A percentile compares a stretch with the other conserved stretches of the same genome.
Evolutionary conservation across 2,329 filamentous ascomycete genomes (phyloP).

Genomic region (Aspergillus flavus): DNA sequence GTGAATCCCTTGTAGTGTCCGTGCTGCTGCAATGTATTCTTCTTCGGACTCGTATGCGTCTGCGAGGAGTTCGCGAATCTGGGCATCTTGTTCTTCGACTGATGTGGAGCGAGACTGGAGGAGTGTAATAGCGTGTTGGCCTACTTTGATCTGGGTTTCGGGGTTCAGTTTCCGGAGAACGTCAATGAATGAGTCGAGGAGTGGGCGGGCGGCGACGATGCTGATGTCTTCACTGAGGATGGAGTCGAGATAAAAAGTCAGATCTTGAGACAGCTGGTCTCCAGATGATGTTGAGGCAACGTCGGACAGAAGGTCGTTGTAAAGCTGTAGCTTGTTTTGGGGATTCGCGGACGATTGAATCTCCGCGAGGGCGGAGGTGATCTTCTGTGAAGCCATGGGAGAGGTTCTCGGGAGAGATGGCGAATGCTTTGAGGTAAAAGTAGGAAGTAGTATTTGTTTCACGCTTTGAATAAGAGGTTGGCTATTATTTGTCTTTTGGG

Average conservation of each 20-base stretch:
- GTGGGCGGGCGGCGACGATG: constrained; percentile 72
- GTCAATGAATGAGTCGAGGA: constrained; percentile 71
- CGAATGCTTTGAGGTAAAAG: background rate
- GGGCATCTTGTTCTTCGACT: constrained; percentile 82
- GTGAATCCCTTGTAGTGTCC: constrained; percentile 77
- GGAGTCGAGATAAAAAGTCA: constrained; percentile 69
- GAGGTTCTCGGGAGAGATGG: background rate
- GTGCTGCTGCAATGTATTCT: constrained; percentile 77
- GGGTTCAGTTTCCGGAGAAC: constrained; percentile 55
- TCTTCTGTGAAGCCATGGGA: constrained; percentile 53
- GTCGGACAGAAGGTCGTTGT: constrained; percentile 60
- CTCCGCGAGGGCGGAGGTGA: constrained; percentile 51
- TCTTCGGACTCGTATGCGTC: constrained; percentile 81
- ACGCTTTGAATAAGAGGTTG: background rate
- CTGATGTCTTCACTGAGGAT: constrained; percentile 71
- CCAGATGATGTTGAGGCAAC: constrained; percentile 52
- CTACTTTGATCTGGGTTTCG: constrained; percentile 74
- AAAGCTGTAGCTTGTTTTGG: constrained; percentile 57
- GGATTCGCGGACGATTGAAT: constrained; percentile 53
- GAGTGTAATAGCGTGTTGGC: constrained; percentile 69
- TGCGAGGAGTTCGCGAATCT: constrained; percentile 78
- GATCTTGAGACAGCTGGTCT: constrained; percentile 59
- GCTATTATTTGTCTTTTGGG: background rate
- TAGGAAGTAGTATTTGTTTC: background rate
- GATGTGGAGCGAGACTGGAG: constrained; percentile 69